Conservation (phyloP, 2,329 filamentous ascomycete genomes). For the Nemania sp. region DNA sequence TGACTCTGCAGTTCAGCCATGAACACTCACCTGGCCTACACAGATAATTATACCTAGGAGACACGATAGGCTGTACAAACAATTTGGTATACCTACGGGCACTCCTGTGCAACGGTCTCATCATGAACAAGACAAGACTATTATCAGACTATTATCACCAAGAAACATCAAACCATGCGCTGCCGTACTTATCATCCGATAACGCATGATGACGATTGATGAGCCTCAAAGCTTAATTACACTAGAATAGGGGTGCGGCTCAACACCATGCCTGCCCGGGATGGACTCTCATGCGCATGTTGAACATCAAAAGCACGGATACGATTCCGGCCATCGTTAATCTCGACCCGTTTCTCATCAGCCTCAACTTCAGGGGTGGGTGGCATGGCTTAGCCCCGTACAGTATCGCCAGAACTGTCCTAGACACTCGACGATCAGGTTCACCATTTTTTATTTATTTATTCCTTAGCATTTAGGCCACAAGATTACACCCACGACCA, state of each 20-base stretch:
- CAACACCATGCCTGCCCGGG: slow-evolving; percentile 33
- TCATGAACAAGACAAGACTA: slow-evolving; percentile 4
- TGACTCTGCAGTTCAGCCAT: neutral
- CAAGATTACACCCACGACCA: slow-evolving; percentile 53
- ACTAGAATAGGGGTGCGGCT: slow-evolving; percentile 33
- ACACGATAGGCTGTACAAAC: neutral
- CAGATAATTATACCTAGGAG: slow-evolving; percentile 10
- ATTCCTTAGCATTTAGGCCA: slow-evolving; percentile 23
- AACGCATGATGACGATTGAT: slow-evolving; percentile 22
- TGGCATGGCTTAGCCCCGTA: slow-evolving; percentile 41
- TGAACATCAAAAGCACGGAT: slow-evolving; percentile 32
- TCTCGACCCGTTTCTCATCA: slow-evolving; percentile 34
- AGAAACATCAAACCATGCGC: slow-evolving; percentile 11
- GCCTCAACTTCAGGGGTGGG: slow-evolving; percentile 40
- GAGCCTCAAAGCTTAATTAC: slow-evolving; percentile 31
- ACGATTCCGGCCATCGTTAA: slow-evolving; percentile 30
- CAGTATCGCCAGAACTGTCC: slow-evolving; percentile 45
- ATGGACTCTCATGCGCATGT: slow-evolving; percentile 28
- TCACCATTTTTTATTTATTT: slow-evolving; percentile 26
- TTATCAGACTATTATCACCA: neutral
- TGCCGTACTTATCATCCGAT: slow-evolving; percentile 23
- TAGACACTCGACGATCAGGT: slow-evolving; percentile 30
- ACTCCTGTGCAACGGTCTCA: slow-evolving; percentile 13
- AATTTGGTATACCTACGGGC: neutral
- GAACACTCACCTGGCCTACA: neutral